Conservation (phyloP, 306 rosid species). For the Dalbergia oliveri region DNA sequence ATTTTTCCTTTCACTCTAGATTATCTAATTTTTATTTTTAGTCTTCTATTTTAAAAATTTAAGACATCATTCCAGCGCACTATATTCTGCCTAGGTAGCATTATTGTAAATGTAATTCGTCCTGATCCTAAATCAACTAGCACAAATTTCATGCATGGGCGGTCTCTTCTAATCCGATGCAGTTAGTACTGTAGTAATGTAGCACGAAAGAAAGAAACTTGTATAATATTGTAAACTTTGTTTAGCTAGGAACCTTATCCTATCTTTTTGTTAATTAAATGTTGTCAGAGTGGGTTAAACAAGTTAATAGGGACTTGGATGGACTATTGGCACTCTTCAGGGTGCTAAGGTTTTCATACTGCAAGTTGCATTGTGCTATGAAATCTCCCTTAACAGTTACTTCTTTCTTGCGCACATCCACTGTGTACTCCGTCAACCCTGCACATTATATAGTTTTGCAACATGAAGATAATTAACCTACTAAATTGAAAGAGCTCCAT, state of each 20-base stretch:
- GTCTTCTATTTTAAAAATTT: no score
- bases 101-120: no score
- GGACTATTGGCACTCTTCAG: constrained; percentile 19
- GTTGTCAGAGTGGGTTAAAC: constrained; percentile 34
- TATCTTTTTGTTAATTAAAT: constrained; percentile 30
- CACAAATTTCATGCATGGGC: no score
- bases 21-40: no score
- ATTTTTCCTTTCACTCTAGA: no score
- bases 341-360: constrained; percentile 6
- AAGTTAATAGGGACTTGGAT: constrained; percentile 22
- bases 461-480: not conserved
- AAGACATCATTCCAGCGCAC: no score
- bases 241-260: not conserved
- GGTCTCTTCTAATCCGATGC: not conserved
- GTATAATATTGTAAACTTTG: constrained; percentile 2
- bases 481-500: not conserved
- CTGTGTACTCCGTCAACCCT: constrained; percentile 54
- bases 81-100: no score
- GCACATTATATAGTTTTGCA: constrained; percentile 37
- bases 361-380: constrained; percentile 22
- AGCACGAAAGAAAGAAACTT: not conserved
- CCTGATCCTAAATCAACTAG: no score
- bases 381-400: constrained; percentile 53
- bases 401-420: constrained; percentile 50
- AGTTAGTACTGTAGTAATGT: not conserved